Base-by-base conservation (phyloP, 768 basidiomycete species). In the Steccherinum ochraceum region DNA sequence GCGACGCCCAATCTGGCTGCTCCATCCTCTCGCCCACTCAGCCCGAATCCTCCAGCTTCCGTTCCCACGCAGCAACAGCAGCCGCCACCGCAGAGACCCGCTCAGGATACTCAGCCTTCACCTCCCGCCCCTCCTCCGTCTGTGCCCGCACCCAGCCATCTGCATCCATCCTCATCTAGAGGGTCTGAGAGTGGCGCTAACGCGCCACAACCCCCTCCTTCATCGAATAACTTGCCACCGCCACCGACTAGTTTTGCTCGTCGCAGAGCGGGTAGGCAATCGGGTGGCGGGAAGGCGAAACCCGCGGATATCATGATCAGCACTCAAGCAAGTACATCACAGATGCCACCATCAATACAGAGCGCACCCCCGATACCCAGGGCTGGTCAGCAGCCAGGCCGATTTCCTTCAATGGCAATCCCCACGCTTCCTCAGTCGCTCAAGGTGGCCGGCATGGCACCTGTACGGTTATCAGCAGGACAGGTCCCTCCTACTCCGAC, bases 271-370 rank as follows among this genome's bases (percentile, higher is more conserved):
- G 79, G 77, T 23, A 81, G 81, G 51, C 56, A 82, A 12, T 80
- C 82, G n/a, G 68, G 62, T 0, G 74, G 72, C 43, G 80, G 77
- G 63, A 85, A 63, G 44, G 63, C 74, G 67, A 89, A 88, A 65
- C 87, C 87, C 0, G 86, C 87, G 1, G 87, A 89, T 59, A 85
- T 89, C 54, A 60, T 88, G 54, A 88, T 90, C 71, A 84, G 80
- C 56, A 85, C 86, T 10, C 72, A 35, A 35, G 83, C 48, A 83
- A 83, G 53, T 62, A 71, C 3, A 70, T 71, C 12, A 64, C 69
- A 21, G 81, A 82, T 48, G 52, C 77, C 49, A 84, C 86, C 20
- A 74, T 76, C 45, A 84, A 35, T 90, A 26, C 87, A 89, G 64
- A 88, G 86, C 56, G 87, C 87, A 0, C 87, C 87, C 1, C 83